Base-by-base conservation (phyloP, 257 asterid genomes). In the Linaria vulgaris region DNA sequence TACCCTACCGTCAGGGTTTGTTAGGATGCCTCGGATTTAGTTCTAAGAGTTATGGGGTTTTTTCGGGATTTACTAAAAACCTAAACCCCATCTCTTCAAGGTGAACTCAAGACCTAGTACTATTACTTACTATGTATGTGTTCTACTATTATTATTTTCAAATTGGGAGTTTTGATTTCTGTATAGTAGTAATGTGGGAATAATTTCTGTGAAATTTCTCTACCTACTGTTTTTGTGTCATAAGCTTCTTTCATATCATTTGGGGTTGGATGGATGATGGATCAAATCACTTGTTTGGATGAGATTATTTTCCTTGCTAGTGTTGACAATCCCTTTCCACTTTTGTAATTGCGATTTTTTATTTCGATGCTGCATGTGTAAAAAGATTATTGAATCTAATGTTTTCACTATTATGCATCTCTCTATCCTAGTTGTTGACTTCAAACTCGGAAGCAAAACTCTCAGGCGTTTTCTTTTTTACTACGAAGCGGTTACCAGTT, bases 21-120 rank as follows among this genome's bases (percentile, higher is more conserved):
- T 77, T 94, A 12, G 99, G 97, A 5, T 94, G 97, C 79, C 74
- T 94, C 50, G 99, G 97, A 1, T 90, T 94, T 72, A 87, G 92
- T 53, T 90, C 99, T 8, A 94, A 90, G 75, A 84, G 96, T 38
- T 94, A 94, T 56, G 95, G 97, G 22, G 91, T 95, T 30, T 85
- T 88, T 85, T 82, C 74, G 53, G 99, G 96, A 0, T 84, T 90
- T 12, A 87, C 97, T 21, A 81, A 82, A 71, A 88, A 84, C 55
- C 79, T 90, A 64, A 94, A 85, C 73, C 97, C 97, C 31, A 90
- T 87, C 63, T 90, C 94, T 22, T 87, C 97, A 47, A 81, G 90
- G 84, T 87, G 80, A 84, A 57, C n/a, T n/a, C n/a, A n/a, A 19
- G 49, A 39, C 53, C 7, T 11, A 43, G 31, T 6, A 27, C 6